Conservation (phyloP, 169 alveolate species). For the Plasmodium sp. region DNA sequence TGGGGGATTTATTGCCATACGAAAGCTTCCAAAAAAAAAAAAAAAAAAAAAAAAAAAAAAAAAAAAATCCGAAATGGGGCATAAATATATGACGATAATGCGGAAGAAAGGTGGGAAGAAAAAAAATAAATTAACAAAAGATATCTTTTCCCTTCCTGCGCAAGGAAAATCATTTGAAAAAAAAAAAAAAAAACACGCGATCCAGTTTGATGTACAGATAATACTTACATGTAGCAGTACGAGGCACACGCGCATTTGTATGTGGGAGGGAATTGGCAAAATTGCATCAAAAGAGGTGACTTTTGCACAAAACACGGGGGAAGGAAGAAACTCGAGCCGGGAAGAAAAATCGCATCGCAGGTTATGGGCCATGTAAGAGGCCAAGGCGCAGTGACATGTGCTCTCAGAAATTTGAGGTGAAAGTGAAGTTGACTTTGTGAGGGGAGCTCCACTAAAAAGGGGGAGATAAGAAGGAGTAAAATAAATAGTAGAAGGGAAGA, state of each 20-base stretch:
- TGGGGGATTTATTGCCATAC: background rate
- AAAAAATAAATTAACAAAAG: background rate
- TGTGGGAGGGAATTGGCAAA: background rate
- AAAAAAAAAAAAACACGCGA: background rate
- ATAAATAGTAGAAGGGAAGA: background rate
- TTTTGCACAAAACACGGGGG: background rate
- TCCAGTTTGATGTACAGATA: background rate
- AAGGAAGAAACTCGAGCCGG: background rate
- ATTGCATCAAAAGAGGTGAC: background rate
- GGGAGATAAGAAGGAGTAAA: background rate
- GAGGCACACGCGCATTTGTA: background rate
- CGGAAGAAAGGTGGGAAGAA: background rate
- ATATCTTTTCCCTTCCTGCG: too few species aligned
- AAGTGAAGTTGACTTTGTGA: background rate
- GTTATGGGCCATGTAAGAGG: background rate
- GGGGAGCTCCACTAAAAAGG: background rate
- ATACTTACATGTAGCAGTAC: background rate
- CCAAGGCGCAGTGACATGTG: background rate
- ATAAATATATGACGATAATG: background rate
- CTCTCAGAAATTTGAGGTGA: background rate
- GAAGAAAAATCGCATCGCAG: background rate
- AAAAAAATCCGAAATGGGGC: background rate
- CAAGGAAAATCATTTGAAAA: too few species aligned
- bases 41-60: background rate
- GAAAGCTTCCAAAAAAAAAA: background rate